A percentile compares a stretch with the other conserved stretches of the same genome.
Conservation (phyloP, 352 stramenopile genomes). For the Phytopythium ostracodes region DNA sequence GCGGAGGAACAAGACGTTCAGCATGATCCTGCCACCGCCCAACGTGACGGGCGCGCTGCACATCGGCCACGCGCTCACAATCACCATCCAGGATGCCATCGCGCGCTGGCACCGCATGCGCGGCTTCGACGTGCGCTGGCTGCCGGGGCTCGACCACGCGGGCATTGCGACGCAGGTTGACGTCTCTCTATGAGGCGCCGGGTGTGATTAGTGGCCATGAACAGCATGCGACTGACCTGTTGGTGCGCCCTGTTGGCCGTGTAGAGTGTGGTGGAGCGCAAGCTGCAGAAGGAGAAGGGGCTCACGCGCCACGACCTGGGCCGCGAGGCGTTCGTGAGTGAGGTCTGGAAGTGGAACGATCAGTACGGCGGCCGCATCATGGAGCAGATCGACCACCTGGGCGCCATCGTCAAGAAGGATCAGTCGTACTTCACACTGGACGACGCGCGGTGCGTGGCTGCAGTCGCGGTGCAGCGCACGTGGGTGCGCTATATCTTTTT, state of each 20-base stretch:
- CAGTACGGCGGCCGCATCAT: constrained; percentile 97
- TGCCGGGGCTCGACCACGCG: constrained; percentile 97
- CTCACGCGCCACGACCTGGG: constrained; percentile 94
- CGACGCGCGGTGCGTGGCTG: constrained; percentile 86
- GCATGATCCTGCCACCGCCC: constrained; percentile 93
- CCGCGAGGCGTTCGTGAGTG: constrained; percentile 95
- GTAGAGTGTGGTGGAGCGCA: constrained; percentile 98
- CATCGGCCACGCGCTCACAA: constrained; percentile 96
- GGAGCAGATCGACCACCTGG: constrained; percentile 92
- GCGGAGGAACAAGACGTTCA: constrained; percentile 33
- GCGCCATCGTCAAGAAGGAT: constrained; percentile 95
- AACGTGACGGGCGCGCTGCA: constrained; percentile 98
- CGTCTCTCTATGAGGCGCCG: neutral
- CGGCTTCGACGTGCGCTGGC: constrained; percentile 95
- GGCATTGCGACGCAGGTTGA: constrained; percentile 97
- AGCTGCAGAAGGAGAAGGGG: constrained; percentile 94
- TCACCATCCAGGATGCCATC: constrained; percentile 97
- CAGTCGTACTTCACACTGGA: constrained; percentile 99
- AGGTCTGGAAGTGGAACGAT: constrained; percentile 98
- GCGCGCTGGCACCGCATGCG: constrained; percentile 97
- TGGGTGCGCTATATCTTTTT: too few species aligned
- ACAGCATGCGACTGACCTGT: neutral
- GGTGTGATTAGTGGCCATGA: neutral
- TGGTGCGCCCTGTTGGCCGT: too few species aligned
- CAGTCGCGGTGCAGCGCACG: too few species aligned